Evolutionary conservation across 169 alveolate species (phyloP).

Genomic region (Cryptosporidium viatorum): DNA sequence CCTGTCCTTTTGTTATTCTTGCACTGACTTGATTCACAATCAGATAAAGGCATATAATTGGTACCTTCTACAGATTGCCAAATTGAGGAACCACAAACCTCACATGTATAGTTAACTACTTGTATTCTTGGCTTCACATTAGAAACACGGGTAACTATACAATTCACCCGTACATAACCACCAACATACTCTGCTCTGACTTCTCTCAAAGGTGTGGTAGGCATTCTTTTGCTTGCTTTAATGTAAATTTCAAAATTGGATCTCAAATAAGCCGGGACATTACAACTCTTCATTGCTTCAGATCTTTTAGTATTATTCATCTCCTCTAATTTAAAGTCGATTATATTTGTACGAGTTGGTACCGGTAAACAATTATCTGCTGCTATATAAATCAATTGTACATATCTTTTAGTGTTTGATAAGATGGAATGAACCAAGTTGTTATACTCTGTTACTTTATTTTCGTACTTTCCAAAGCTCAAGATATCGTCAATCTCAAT

Average conservation of each 20-base stretch:
- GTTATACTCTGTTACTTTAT: conserved; percentile 42
- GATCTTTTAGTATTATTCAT: conserved; percentile 61
- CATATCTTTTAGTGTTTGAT: conserved; percentile 73
- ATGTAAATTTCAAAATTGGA: conserved; percentile 80
- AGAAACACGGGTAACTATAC: conserved; percentile 93
- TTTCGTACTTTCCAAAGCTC: conserved; percentile 45
- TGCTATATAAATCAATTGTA: conserved; percentile 72
- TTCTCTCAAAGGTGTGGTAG: conserved; percentile 88
- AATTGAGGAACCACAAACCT: conserved; percentile 92
- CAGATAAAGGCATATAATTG: conserved; percentile 90
- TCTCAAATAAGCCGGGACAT: conserved; percentile 83
- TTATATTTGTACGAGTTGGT: conserved; percentile 1
- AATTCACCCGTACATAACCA: conserved; percentile 83
- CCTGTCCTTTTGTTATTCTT: conserved; percentile 89
- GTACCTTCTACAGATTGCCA: conserved; percentile 88
- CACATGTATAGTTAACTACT: conserved; percentile 96
- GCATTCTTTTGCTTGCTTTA: conserved; percentile 82
- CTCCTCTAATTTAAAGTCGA: conserved; percentile 40
- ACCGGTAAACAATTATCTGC: conserved; percentile 51
- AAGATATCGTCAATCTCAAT: conserved; percentile 61
- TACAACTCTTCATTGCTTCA: conserved; percentile 83
- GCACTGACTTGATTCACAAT: conserved; percentile 91
- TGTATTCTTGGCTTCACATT: conserved; percentile 92
- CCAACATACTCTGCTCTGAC: conserved; percentile 93
- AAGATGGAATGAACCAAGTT: conserved; percentile 52